Base-by-base conservation (phyloP, 1,284 basidiomycete genomes). In the Singerocomus inundabilis region DNA sequence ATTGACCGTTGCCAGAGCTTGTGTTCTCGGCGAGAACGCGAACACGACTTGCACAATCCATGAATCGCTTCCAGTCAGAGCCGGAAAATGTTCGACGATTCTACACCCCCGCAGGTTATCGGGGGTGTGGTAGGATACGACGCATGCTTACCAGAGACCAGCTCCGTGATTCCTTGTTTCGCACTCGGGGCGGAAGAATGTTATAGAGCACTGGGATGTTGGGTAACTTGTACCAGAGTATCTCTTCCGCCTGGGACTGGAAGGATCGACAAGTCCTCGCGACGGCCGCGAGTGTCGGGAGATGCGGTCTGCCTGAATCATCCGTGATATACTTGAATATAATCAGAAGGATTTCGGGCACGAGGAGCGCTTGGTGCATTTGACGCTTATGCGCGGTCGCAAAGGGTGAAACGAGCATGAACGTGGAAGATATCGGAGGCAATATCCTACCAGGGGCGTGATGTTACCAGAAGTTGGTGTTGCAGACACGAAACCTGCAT, bases 251-350 rank as follows among this genome's bases (percentile, higher is more conserved):
- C 0, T 41, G 45, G 11, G 31, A 24, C 37, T 53, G 54, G 40
- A 65, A 62, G 12, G 16, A 25, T 8, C 44, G 58, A 32, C 58
- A 63, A 11, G 61, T 57, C 45, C 60, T 64, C 28, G 63, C 62
- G 31, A 65, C 18, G 38, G 53, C 56, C 1, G 50, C 47, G 11
- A 63, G 61, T 1, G 56, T 48, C 28, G 48, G 34, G 31, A 58
- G 46, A 32, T 46, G 32, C 9, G 51, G 55, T 21, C 51, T 25
- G 41, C 58, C 62, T 7, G 35, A 38, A 42, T 48, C 52, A 36
- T 63, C 51, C 10, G 55, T 51, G 35, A 64, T 25, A 37, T 41
- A 38, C 21, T 49, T 47, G 57, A 61, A 63, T 46, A 63, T 52
- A 34, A 51, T 58, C 35, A 52, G n/a, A 18, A 64, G 55, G 42